Evolutionary conservation across 148 eudicot genomes (phyloP).

Genomic region (Bassia scoparia): DNA sequence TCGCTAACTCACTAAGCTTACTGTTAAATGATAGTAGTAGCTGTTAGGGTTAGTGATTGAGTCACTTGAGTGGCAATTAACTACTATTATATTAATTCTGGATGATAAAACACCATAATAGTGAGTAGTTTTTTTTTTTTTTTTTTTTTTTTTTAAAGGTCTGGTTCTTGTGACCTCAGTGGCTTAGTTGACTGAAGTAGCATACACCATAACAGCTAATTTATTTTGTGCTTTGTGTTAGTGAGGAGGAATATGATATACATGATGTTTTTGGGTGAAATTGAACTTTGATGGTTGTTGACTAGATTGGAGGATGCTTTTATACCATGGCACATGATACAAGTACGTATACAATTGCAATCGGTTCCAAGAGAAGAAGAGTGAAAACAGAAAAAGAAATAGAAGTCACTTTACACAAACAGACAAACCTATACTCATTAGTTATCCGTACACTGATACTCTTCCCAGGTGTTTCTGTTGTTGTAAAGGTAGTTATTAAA

Average conservation of each 20-base stretch:
- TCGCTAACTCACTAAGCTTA: too few relatives aligned
- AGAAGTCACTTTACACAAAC: constrained; percentile 1
- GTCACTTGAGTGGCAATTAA: background rate
- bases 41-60: background rate
- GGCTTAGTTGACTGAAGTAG: constrained; percentile 3
- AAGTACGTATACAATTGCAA: background rate
- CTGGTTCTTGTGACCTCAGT: background rate
- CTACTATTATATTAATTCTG: too few relatives aligned
- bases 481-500: constrained; percentile 27
- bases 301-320: constrained; percentile 5
- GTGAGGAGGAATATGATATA: background rate
- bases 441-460: background rate
- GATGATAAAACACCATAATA: too few relatives aligned
- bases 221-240: background rate
- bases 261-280: background rate
- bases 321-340: background rate
- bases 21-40: background rate
- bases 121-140: too few relatives aligned
- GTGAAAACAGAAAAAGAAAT: background rate
- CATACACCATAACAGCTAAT: background rate
- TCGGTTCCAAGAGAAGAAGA: background rate
- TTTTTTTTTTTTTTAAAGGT: too few relatives aligned
- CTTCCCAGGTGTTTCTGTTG: constrained; percentile 12
- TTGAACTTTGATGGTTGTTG: background rate
- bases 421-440: constrained; percentile 3